These are phyloP conservation scores for Neolecta irregularis DNA, from an alignment of 1,139 yeast genomes.

Conservation along the genomic window DNA sequence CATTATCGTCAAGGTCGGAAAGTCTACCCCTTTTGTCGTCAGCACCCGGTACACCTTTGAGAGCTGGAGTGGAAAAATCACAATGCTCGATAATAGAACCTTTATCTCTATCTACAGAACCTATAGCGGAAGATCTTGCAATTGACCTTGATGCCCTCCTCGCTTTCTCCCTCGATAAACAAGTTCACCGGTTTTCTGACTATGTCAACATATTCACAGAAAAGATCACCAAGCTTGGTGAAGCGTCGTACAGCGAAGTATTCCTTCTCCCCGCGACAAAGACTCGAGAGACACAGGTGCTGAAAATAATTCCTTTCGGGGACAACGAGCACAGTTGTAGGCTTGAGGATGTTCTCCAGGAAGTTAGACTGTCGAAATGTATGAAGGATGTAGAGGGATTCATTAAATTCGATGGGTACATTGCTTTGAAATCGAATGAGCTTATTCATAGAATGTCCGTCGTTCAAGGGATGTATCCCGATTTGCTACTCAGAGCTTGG, in stretches of 20 bases:
- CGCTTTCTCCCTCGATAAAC: no score
- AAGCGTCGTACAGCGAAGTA: constrained; percentile 35
- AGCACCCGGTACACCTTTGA: no score
- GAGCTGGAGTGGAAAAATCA: no score
- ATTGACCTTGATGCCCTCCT: no score
- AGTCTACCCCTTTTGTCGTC: no score
- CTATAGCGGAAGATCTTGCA: no score
- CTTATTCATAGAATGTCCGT: constrained; percentile 23
- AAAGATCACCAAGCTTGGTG: constrained; percentile 26
- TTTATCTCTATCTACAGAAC: no score
- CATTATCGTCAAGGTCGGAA: no score
- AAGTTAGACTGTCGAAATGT: constrained; percentile 31
- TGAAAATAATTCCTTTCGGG: constrained; percentile 40
- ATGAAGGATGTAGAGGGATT: constrained; percentile 30
- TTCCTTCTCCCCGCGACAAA: constrained; percentile 20
- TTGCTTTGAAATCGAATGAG: neutral
- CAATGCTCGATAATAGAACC: no score
- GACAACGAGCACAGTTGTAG: constrained; percentile 30
- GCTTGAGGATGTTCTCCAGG: constrained; percentile 34
- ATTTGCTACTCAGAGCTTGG: constrained; percentile 29
- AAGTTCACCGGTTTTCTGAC: no score
- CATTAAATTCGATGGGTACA: constrained; percentile 25
- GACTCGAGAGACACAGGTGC: constrained; percentile 22
- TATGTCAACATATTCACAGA: no score
- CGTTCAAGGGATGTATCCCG: constrained; percentile 35